Base-by-base conservation (phyloP, 176 grass and related monocot species). In the Olyra latifolia region DNA sequence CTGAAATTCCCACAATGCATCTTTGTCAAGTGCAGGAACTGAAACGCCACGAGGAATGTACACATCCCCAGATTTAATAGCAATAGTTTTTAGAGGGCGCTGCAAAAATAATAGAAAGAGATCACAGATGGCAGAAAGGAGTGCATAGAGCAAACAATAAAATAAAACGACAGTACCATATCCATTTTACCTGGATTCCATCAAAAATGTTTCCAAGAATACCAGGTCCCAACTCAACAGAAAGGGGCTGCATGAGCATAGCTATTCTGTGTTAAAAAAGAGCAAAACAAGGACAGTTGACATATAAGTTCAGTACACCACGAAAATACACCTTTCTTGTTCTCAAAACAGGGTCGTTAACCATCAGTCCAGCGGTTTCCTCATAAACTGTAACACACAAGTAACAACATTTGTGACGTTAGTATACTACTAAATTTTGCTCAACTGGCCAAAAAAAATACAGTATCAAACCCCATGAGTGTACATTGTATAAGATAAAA, bases 141-240 rank as follows among this genome's bases (percentile, higher is more conserved):
- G 48, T 30, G 24, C 7, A 3, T 12, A 72, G 61, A 46, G 4
- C 28, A 16, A 56, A 55, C 7, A 61, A 63, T 38, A 1, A 1
- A 44, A 54, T 15, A 40, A 68, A 50, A 32, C 23, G 15, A 39
- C 19, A 29, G 8, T 59, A 43, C 16, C 61, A 46, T 59, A 10
- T 82, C 81, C 42, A 28, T 15, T 57, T 61, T 58, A 94, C 94
- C 91, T 97, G 89, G 43, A 97, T 97, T 38, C 94, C 94, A 81
- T 97, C 89, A 93, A 97, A 97, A 69, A 97, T 97, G 60, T 97
- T 97, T 41, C 94, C 94, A 64, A 94, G 87, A 83, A 97, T 97
- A 72, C 94, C 93, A 77, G 94, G 94, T 82, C 94, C 94, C 32
- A 97, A 74, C 77, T 97, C 94, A 38, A 93, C 88, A 29, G 94